phyloP scores from a whole-genome alignment of 768 basidiomycete species.

The Thelephora ganbajun region DNA sequence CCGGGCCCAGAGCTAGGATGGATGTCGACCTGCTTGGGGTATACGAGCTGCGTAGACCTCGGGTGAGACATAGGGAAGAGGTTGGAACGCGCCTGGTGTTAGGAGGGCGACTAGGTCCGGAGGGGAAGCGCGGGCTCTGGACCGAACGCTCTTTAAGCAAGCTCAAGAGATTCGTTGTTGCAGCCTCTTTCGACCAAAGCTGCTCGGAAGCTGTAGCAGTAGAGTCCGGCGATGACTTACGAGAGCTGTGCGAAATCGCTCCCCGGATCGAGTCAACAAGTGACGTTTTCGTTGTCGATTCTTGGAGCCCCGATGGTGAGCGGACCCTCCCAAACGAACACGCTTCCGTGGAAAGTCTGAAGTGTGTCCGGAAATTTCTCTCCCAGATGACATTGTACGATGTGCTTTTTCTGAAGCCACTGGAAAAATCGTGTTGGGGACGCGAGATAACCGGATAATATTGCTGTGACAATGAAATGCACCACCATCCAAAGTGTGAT shows the following conservation, averaged over 20 bases:
- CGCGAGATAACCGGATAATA: slow-evolving; percentile 12
- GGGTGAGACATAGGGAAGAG: slow-evolving; percentile 4
- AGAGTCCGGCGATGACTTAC: slow-evolving; percentile 17
- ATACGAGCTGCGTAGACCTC: slow-evolving; percentile 20
- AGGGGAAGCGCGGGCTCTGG: slow-evolving; percentile 42
- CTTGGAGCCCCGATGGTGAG: too few relatives aligned
- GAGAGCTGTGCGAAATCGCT: slow-evolving; percentile 10
- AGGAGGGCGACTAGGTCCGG: slow-evolving; percentile 22
- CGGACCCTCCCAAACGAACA: not conserved
- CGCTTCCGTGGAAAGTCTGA: not conserved
- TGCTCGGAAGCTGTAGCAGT: slow-evolving; percentile 12
- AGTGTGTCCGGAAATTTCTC: not conserved
- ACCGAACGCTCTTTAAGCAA: slow-evolving; percentile 32
- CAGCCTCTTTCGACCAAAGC: slow-evolving; percentile 1
- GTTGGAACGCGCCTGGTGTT: slow-evolving; percentile 6
- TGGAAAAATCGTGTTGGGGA: slow-evolving; percentile 16
- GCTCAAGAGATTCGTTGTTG: slow-evolving; percentile 27
- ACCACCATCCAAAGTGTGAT: too few relatives aligned
- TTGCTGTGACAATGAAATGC: too few relatives aligned
- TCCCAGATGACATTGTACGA: slow-evolving; percentile 17
- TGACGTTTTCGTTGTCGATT: not conserved
- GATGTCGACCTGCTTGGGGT: slow-evolving; percentile 29
- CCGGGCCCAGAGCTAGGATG: slow-evolving; percentile 9
- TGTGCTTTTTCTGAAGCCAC: slow-evolving; percentile 19
- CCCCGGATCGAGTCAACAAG: not conserved